phyloP scores from a whole-genome alignment of 805 yeast genomes.

The Yamadazyma sp. region DNA sequence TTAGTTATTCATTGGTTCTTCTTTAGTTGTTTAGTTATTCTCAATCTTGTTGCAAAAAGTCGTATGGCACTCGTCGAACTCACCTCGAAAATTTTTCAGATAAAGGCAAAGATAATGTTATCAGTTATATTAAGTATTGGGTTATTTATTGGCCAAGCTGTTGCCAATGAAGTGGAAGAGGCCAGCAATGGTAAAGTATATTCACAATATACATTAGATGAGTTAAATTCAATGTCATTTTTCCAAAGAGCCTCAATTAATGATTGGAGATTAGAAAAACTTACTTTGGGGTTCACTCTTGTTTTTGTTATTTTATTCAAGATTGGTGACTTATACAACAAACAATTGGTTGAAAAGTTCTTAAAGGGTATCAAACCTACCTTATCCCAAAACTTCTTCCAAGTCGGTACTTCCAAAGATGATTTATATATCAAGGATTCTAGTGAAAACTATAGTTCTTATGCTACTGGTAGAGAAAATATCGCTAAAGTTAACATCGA shows the following conservation, averaged over 20 bases:
- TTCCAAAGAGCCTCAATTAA: conserved; percentile 54
- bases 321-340: conserved; percentile 61
- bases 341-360: conserved; percentile 50
- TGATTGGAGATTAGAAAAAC: conserved; percentile 75
- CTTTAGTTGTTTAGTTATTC: too few species aligned
- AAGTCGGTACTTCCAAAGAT: conserved; percentile 59
- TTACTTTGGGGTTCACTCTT: conserved; percentile 50
- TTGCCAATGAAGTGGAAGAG: too few species aligned
- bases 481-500: conserved; percentile 60
- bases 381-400: conserved; percentile 67
- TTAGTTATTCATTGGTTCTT: too few species aligned
- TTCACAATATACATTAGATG: conserved; percentile 41
- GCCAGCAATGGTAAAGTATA: too few species aligned
- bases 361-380: conserved; percentile 49
- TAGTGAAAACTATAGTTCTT: conserved; percentile 60
- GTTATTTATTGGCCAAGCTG: neutral
- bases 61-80: neutral
- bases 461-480: conserved; percentile 87
- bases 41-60: neutral
- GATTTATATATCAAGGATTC: conserved; percentile 58
- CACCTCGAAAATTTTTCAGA: neutral
- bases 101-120: too few species aligned
- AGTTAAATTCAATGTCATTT: conserved; percentile 57
- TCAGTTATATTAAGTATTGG: neutral
- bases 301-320: conserved; percentile 50